Percentiles rank a stretch among this genome's conserved stretches.
These are phyloP conservation scores for Diplocarpon rosae DNA, from an alignment of 2,329 filamentous ascomycete genomes.

Conservation along the genomic window DNA sequence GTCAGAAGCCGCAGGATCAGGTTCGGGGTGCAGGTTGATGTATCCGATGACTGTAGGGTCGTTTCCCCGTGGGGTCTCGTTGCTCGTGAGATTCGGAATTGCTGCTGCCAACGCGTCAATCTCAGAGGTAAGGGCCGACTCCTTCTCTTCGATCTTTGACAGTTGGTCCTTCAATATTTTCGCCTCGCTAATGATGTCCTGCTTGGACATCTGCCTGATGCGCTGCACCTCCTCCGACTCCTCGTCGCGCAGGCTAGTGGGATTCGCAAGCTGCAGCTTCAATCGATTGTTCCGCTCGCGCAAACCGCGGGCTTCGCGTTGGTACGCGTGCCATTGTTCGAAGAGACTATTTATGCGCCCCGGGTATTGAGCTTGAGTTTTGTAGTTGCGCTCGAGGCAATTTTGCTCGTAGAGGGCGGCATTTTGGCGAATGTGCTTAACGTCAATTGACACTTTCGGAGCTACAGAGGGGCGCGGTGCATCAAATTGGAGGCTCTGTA, in stretches of 20 bases:
- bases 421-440: slow-evolving; percentile 84
- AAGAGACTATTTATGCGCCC: slow-evolving; percentile 44
- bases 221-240: slow-evolving; percentile 20
- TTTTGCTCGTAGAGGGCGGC: slow-evolving; percentile 71
- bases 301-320: slow-evolving; percentile 47
- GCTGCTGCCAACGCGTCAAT: slow-evolving; percentile 66
- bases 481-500: slow-evolving; percentile 13
- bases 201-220: slow-evolving; percentile 30
- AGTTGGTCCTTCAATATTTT: slow-evolving; percentile 53
- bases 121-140: slow-evolving; percentile 47
- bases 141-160: slow-evolving; percentile 46
- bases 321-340: slow-evolving; percentile 47
- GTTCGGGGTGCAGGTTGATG: slow-evolving; percentile 60
- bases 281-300: slow-evolving; percentile 57
- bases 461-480: slow-evolving; percentile 48
- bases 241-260: slow-evolving; percentile 34
- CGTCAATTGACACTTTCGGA: slow-evolving; percentile 68
- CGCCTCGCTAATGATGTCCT: slow-evolving; percentile 51
- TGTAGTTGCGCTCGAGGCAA: slow-evolving; percentile 78
- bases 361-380: slow-evolving; percentile 41
- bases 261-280: slow-evolving; percentile 45
- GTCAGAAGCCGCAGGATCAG: slow-evolving; percentile 27
- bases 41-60: slow-evolving; percentile 58
- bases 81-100: slow-evolving; percentile 77
- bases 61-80: slow-evolving; percentile 60